Percentiles rank a stretch among this genome's conserved stretches.
Evolutionary conservation across 176 grass and related monocot species (phyloP).

Genomic region (Zoysia pacifica): DNA sequence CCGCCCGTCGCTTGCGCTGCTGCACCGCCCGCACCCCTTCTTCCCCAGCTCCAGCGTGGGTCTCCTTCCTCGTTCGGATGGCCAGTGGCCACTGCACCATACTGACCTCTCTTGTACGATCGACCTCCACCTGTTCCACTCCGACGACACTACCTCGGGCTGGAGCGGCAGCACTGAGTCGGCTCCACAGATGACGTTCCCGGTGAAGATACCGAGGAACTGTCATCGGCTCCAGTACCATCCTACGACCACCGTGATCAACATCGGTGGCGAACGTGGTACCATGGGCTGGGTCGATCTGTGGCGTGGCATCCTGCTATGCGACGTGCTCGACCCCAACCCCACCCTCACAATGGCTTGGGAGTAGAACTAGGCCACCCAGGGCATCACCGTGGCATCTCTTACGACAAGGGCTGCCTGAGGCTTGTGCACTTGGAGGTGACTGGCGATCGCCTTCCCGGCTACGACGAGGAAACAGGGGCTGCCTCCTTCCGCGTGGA

Average conservation of each 20-base stretch:
- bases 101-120: accelerated
- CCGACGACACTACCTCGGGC: neutral
- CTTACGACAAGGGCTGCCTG: neutral
- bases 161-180: neutral
- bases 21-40: neutral
- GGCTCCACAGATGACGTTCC: neutral
- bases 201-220: neutral
- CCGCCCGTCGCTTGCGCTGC: neutral
- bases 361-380: neutral
- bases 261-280: neutral
- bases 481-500: neutral
- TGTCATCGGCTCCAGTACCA: neutral
- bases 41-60: neutral
- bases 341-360: neutral
- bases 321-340: neutral
- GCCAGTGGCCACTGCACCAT: neutral
- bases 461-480: neutral
- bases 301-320: neutral
- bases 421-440: constrained; percentile 1
- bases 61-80: neutral
- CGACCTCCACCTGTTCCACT: neutral
- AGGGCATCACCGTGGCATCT: neutral
- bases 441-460: neutral
- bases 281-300: constrained; percentile 17
- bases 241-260: neutral